These are phyloP conservation scores for Coniferiporia weirii DNA, from an alignment of 1,284 basidiomycete species.

Conservation along the genomic window DNA sequence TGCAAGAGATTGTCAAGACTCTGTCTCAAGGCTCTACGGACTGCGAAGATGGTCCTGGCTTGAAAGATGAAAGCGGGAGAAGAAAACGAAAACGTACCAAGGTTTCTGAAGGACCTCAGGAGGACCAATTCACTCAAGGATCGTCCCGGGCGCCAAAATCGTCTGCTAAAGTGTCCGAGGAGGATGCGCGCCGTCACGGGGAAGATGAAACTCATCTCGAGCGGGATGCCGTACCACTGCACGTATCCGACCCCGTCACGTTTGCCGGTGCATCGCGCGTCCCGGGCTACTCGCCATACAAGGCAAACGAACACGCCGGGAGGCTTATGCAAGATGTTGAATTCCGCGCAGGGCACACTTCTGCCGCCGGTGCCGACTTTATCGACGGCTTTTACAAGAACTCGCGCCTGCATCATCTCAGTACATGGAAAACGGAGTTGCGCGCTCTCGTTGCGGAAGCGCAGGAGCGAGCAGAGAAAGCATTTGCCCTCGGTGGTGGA, in stretches of 20 bases:
- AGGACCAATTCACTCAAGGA: slow-evolving; percentile 7
- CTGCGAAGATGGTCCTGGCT: slow-evolving; percentile 20
- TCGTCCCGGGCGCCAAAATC: background rate
- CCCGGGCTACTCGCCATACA: slow-evolving; percentile 58
- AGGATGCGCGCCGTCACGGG: no score
- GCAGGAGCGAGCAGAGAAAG: slow-evolving; percentile 59
- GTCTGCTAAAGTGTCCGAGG: no score
- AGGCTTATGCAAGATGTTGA: slow-evolving; percentile 73
- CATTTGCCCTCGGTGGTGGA: slow-evolving; percentile 17
- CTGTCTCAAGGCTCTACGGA: slow-evolving; percentile 20
- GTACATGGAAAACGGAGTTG: slow-evolving; percentile 90
- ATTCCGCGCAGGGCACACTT: slow-evolving; percentile 87
- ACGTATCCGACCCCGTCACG: slow-evolving; percentile 36
- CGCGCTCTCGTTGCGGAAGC: slow-evolving; percentile 78
- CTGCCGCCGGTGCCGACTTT: slow-evolving; percentile 75
- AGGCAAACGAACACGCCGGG: slow-evolving; percentile 66
- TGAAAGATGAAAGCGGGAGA: slow-evolving; percentile 57
- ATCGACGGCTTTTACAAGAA: slow-evolving; percentile 89
- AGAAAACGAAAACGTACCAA: slow-evolving; percentile 85
- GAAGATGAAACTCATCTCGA: background rate
- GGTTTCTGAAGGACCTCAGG: slow-evolving; percentile 53
- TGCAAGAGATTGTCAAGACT: slow-evolving; percentile 12
- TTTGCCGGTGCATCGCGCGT: slow-evolving; percentile 37
- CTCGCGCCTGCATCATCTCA: slow-evolving; percentile 87
- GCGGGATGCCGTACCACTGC: slow-evolving; percentile 28